Percentiles rank a stretch among this genome's conserved stretches.
phyloP scores from a whole-genome alignment of 2,329 filamentous ascomycete genomes.

The Alternaria metachromatica region DNA sequence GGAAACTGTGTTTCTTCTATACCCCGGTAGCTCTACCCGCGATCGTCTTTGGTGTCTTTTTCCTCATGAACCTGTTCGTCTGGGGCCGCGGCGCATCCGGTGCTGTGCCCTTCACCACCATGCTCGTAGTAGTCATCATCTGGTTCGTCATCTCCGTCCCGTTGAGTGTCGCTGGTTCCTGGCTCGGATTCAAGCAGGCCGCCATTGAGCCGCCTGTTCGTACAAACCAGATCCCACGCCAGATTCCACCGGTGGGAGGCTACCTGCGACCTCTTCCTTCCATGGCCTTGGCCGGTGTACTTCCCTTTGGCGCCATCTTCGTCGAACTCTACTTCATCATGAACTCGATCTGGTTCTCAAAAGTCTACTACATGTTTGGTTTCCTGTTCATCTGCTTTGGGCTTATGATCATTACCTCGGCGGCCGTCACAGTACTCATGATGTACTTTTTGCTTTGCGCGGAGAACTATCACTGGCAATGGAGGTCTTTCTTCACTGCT shows the following conservation, averaged over 20 bases:
- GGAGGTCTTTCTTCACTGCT: conserved; percentile 90
- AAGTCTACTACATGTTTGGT: conserved; percentile 99
- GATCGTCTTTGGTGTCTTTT: conserved; percentile 86
- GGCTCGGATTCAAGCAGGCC: conserved; percentile 81
- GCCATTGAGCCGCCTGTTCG: conserved; percentile 81
- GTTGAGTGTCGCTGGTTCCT: conserved; percentile 86
- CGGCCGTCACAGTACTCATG: conserved; percentile 89
- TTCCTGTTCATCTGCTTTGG: conserved; percentile 98
- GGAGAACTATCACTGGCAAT: conserved; percentile 99
- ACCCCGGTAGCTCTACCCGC: conserved; percentile 87
- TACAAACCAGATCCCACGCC: conserved; percentile 96
- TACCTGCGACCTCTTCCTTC: conserved; percentile 88
- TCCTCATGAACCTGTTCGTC: conserved; percentile 93
- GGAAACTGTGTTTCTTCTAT: conserved; percentile 91
- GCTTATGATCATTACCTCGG: conserved; percentile 94
- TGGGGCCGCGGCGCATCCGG: conserved; percentile 93
- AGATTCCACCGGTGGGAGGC: conserved; percentile 83
- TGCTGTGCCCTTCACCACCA: conserved; percentile 94
- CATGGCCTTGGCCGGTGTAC: conserved; percentile 87
- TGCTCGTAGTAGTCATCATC: conserved; percentile 90
- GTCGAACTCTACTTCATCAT: conserved; percentile 99
- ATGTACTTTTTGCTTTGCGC: conserved; percentile 96
- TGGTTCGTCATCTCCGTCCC: conserved; percentile 98
- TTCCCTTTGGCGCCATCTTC: conserved; percentile 96
- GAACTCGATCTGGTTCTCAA: conserved; percentile 97